Evolutionary conservation across 2,329 filamentous ascomycete genomes (phyloP), one percentile per base, ranked within the genome.

Genomic region (Colletotrichum paranaense): DNA sequence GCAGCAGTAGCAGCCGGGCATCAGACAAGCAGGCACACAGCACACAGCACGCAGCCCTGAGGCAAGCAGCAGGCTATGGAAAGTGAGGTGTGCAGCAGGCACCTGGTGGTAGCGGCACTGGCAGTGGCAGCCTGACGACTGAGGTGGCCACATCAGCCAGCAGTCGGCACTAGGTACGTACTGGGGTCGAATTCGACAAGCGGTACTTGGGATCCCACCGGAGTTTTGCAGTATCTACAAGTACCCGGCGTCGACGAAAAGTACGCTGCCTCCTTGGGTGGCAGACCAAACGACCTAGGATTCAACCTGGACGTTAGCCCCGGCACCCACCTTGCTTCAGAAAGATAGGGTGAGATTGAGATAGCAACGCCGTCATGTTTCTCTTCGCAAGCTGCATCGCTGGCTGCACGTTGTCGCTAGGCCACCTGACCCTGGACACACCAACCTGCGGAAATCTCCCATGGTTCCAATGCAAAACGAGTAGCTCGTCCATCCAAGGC

Each of bases 301-400:
- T 59, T 35, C 60, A 52, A 56, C 71, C 67, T 66, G 46, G 67
- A 38, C 60, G 60, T 38, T 30, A 26, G 67, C 62, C 67, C 56
- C 46, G 56, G 71, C 55, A 66, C 52, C 67, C 55, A 62, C 71
- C 71, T 62, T 73, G 71, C 71, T 66, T 62, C 62, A 73, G 67
- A 71, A 65, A 71, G 67, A 71, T 66, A 71, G 57, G 58, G 56
- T 65, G 62, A 66, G 55, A 49, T 49, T 49, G 42, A 49, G 49
- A 73, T 66, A 62, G 67, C 67, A 49, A 28, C 49, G 30, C 62
- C 32, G 52, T 62, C 24, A 28, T 26, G 19, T 69, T 30, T 28
- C 42, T 28, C 16, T 26, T 35, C 62, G 57, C 28, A 63, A 26
- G 32, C 57, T 57, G 55, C 56, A 70, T 38, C 35, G 11, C 49